phyloP scores from a whole-genome alignment of 2,329 filamentous ascomycete species.

The Neonectria coccinea region DNA sequence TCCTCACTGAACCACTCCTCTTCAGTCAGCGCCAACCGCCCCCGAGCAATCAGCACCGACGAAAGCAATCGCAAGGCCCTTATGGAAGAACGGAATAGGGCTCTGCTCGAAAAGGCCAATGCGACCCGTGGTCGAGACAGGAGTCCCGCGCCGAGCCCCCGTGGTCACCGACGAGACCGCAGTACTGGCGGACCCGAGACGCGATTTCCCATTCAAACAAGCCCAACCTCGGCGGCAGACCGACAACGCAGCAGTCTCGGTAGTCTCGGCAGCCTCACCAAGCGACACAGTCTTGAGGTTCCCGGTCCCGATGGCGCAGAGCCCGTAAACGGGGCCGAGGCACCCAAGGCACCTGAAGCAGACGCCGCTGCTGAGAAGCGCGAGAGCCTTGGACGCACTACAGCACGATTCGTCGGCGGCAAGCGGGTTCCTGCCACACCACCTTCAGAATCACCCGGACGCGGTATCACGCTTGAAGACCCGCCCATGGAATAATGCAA shows the following conservation, averaged over 20 bases:
- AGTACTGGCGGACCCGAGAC: constrained; percentile 80
- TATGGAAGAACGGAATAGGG: constrained; percentile 92
- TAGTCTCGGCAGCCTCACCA: constrained; percentile 61
- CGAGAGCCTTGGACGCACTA: constrained; percentile 68
- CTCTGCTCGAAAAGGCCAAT: constrained; percentile 76
- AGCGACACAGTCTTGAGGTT: constrained; percentile 83
- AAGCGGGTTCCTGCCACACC: constrained; percentile 55
- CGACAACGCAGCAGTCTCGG: constrained; percentile 64
- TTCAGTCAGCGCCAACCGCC: constrained; percentile 69
- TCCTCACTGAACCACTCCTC: constrained; percentile 76
- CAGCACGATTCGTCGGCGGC: constrained; percentile 61
- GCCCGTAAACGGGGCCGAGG: constrained; percentile 57
- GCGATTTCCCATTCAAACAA: constrained; percentile 84
- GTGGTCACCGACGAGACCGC: constrained; percentile 80
- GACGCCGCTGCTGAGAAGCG: constrained; percentile 64
- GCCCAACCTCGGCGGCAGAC: constrained; percentile 66
- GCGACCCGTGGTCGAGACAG: constrained; percentile 77
- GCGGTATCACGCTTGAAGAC: constrained; percentile 65
- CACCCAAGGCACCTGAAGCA: constrained; percentile 38
- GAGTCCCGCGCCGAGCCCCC: constrained; percentile 74
- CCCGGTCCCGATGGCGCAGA: constrained; percentile 68
- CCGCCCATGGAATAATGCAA: constrained; percentile 62
- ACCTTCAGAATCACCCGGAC: constrained; percentile 48
- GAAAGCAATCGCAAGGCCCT: constrained; percentile 94
- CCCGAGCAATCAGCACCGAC: constrained; percentile 91